Evolutionary conservation across 495 filamentous ascomycete genomes (phyloP).

Genomic region (Daldinia bambusicola): DNA sequence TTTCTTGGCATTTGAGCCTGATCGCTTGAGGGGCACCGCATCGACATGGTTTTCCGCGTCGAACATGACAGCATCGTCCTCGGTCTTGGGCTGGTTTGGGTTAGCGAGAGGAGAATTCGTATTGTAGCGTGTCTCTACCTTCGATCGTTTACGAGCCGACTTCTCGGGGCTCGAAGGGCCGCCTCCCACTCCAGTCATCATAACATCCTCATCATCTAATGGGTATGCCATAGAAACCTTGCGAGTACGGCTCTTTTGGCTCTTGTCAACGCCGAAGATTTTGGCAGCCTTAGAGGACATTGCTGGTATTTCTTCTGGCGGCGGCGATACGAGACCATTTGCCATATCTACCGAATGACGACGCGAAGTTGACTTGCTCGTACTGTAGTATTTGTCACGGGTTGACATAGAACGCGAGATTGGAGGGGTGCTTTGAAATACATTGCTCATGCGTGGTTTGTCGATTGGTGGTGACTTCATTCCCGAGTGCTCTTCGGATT

Average conservation of each 20-base stretch:
- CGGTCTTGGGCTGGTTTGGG: slow-evolving; percentile 42
- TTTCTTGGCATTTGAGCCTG: slow-evolving; percentile 55
- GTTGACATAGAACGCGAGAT: slow-evolving; percentile 62
- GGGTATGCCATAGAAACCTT: slow-evolving; percentile 39
- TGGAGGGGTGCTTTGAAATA: slow-evolving; percentile 63
- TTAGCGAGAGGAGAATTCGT: slow-evolving; percentile 39
- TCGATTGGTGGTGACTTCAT: slow-evolving; percentile 44
- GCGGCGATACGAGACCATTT: slow-evolving; percentile 59
- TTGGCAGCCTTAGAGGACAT: slow-evolving; percentile 66
- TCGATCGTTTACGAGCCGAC: slow-evolving; percentile 56
- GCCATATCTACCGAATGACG: slow-evolving; percentile 59
- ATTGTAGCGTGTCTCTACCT: slow-evolving; percentile 46
- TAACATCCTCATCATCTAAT: slow-evolving; percentile 57
- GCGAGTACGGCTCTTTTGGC: slow-evolving; percentile 51
- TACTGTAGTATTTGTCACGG: slow-evolving; percentile 57
- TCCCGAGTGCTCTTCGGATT: slow-evolving; percentile 51
- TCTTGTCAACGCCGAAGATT: slow-evolving; percentile 59
- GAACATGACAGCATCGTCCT: slow-evolving; percentile 56
- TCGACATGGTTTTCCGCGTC: slow-evolving; percentile 46
- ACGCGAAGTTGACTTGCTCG: slow-evolving; percentile 57
- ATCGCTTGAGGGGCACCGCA: slow-evolving; percentile 52
- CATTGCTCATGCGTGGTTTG: slow-evolving; percentile 53
- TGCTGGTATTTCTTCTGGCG: slow-evolving; percentile 54
- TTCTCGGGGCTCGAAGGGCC: slow-evolving; percentile 56
- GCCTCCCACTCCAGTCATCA: slow-evolving; percentile 58